Base-by-base conservation (phyloP, 768 basidiomycete species). In the Phlebiopsis flavidoalba region DNA sequence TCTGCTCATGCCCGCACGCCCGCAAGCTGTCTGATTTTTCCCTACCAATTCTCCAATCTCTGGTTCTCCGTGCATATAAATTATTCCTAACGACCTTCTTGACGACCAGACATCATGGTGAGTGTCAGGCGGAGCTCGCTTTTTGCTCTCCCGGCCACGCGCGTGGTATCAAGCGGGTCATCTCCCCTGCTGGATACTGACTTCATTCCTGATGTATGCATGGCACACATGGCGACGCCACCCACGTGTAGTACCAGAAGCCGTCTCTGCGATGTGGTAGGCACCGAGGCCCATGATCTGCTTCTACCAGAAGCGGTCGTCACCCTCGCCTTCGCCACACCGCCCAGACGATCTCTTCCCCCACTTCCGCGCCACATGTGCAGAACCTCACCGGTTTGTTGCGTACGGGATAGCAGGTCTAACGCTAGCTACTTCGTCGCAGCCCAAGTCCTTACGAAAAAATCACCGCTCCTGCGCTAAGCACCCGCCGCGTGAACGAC, bases 381-480 rank as follows among this genome's bases (percentile, higher is more conserved):
- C 78, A 75, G 59, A 70, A 72, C 53, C 79, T 55, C 79, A n/a
- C n/a, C n/a, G n/a, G 75, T 67, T 76, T 69, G 36, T 48, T 81
- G 68, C 77, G 75, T 64, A 77, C n/a, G 71, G 62, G 71, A 74
- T 64, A 77, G 71, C 59, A 55, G 50, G 53, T 63, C 67, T 69
- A 65, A 70, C 61, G 40, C 45, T 54, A 63, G 64, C 46, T n/a
- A n/a, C 60, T 60, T 62, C 57, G 63, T 63, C 47, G 22, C 68
- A 67, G 64, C 66, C 60, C 48, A 66, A 67, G 37, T 64, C 64
- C 59, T 69, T 36, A 67, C 67, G 51, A 70, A 67, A 61, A 70
- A 67, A 61, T 83, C 83, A 19, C 77, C 83, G 45, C 75, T n/a
- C 60, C 73, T 45, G 80, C 83, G n/a, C 83, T 82, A 57, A 61